Conservation (phyloP, 2,329 filamentous ascomycete genomes). For the Ustulina deusta region DNA sequence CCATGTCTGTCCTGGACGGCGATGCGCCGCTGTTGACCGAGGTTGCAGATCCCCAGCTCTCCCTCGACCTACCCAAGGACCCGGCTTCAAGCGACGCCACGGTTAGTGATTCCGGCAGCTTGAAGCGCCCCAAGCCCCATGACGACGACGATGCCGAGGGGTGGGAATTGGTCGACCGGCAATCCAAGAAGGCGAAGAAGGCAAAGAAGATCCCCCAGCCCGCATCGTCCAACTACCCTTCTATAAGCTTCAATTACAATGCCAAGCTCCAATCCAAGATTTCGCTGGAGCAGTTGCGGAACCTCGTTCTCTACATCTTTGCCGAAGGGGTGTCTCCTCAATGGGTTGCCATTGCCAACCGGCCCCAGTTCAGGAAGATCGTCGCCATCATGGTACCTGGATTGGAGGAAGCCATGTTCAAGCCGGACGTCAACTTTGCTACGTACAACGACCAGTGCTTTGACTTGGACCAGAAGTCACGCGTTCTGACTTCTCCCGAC, state of each 20-base stretch:
- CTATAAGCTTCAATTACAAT: slow-evolving; percentile 68
- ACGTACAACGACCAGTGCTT: slow-evolving; percentile 57
- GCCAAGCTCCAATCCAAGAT: slow-evolving; percentile 72
- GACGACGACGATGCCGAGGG: slow-evolving; percentile 55
- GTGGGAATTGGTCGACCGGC: slow-evolving; percentile 67
- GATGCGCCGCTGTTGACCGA: slow-evolving; percentile 28
- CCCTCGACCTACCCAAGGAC: slow-evolving; percentile 39
- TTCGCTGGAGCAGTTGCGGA: slow-evolving; percentile 71
- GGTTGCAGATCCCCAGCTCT: slow-evolving; percentile 23
- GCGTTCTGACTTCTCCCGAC: slow-evolving; percentile 63
- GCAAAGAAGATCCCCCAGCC: slow-evolving; percentile 70
- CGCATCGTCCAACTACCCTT: slow-evolving; percentile 68
- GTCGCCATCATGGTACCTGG: slow-evolving; percentile 94
- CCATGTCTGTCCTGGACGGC: slow-evolving; percentile 21
- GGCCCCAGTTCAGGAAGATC: slow-evolving; percentile 78
- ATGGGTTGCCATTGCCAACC: slow-evolving; percentile 73
- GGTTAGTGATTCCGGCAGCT: slow-evolving; percentile 50
- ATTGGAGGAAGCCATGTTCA: slow-evolving; percentile 90
- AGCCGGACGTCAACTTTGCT: slow-evolving; percentile 65
- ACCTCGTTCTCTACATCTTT: slow-evolving; percentile 74
- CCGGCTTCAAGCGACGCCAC: slow-evolving; percentile 38
- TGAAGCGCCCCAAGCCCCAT: slow-evolving; percentile 64
- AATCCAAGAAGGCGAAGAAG: slow-evolving; percentile 64
- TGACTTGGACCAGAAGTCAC: slow-evolving; percentile 50
- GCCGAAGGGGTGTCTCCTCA: slow-evolving; percentile 73